A percentile compares a stretch with the other conserved stretches of the same genome.
phyloP scores from a whole-genome alignment of 1,284 basidiomycete genomes.

The Ustilago crameri region DNA sequence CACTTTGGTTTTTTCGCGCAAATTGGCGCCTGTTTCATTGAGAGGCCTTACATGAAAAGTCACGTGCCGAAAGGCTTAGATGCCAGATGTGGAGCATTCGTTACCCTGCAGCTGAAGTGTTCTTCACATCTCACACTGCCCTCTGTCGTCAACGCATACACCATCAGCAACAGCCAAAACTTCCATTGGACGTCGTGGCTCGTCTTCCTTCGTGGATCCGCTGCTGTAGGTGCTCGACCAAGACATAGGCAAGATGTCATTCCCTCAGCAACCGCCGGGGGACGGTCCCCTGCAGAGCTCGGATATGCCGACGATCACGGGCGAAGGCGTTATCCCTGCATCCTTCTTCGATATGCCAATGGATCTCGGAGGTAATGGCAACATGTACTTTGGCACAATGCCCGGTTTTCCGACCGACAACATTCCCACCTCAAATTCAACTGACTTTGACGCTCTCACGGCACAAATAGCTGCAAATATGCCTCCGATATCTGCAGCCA shows the following conservation, averaged over 20 bases:
- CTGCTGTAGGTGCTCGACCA: too few species aligned
- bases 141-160: too few species aligned
- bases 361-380: constrained; percentile 16
- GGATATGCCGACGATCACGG: constrained; percentile 5
- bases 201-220: too few species aligned
- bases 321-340: constrained; percentile 33
- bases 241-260: constrained; percentile 10
- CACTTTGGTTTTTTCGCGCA: too few species aligned
- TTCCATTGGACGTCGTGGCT: too few species aligned
- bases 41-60: not conserved
- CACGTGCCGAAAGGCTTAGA: not conserved
- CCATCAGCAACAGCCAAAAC: too few species aligned
- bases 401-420: constrained; percentile 12
- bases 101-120: not conserved
- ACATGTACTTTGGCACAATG: constrained; percentile 25
- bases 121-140: not conserved
- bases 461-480: constrained; percentile 28
- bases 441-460: constrained; percentile 30
- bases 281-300: constrained; percentile 10
- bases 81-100: not conserved
- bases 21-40: not conserved
- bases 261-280: constrained; percentile 16
- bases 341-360: constrained; percentile 50
- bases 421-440: constrained; percentile 12
- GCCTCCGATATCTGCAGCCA: constrained; percentile 7